Evolutionary conservation across 2,329 filamentous ascomycete species (phyloP), one percentile per base, ranked within the genome.

Genomic region (Sporothrix pallida): DNA sequence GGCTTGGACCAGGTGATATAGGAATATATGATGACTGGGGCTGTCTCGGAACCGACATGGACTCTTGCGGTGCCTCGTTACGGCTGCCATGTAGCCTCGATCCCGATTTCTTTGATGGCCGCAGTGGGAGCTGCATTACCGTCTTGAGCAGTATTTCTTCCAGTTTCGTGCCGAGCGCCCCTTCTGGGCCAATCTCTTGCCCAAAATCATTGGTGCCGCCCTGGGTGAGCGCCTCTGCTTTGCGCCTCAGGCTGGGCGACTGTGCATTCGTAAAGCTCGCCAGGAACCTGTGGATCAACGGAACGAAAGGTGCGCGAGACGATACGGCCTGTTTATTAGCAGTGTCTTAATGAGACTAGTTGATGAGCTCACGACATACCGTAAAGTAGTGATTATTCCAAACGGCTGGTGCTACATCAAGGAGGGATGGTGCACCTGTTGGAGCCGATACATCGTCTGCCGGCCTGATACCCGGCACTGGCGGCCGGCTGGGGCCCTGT

Each of bases 331-430:
- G 5, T 23, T n/a, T n/a, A 17, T 23, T 12, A 44, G n/a, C 8
- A 3, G 20, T 12, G 20, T 23, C n/a, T n/a, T n/a, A n/a, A n/a
- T n/a, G n/a, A n/a, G n/a, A n/a, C n/a, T n/a, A n/a, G n/a, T n/a
- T n/a, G n/a, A n/a, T n/a, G n/a, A n/a, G n/a, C n/a, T n/a, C n/a
- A n/a, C n/a, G n/a, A n/a, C n/a, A n/a, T 74, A 76, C 76, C 72
- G 74, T 72, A 17, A 78, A 75, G 44, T 76, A 73, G 10, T 69
- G 46, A 3, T 72, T 46, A 58, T 75, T 78, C 75, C 77, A 78
- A 12, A 76, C 75, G 1, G 76, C 75, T 1, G 77, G 77, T 0
- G 77, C 77, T 10, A 78, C 70, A 9, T 75, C 73, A 1, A 77
- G 42, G 1, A 78, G 70, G 0, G 75, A 72, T 1, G 72, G 50